Base-by-base conservation (phyloP, 2,329 filamentous ascomycete genomes). In the Penicillium aurantiogriseum region DNA sequence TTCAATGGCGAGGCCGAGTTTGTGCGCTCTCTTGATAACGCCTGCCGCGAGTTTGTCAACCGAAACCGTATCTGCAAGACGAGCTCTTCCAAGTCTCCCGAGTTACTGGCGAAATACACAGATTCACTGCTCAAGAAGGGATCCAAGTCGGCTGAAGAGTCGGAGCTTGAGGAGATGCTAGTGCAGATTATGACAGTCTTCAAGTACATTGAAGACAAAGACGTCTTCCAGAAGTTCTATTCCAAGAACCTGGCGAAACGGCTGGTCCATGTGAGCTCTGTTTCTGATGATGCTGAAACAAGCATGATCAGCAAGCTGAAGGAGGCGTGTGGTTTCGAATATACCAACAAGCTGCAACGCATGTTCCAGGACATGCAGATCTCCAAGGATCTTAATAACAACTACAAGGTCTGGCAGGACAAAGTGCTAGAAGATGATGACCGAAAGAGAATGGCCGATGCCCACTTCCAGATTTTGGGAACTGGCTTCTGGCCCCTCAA, bases 361-460 rank as follows among this genome's bases (percentile, higher is more conserved):
- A 99, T 99, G 94, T 99, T 97, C 84, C 93, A 97, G 75, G 94
- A 99, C 72, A 97, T 99, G 81, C 94, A 99, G 75, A 96, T 96
- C 50, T 97, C 93, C 63, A 97, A 97, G 78, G 94, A 99, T 77
- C 84, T 99, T 46, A 99, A 99, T 76, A 84, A 85, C 47, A 88
- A 88, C 31, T 99, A 95, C 81, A 89, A 90, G 69, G 90, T 92
- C 36, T 89, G 84, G 74, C 87, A 92, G 67, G 79, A 83, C 11
- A 83, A 83, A 66, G 80, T 81, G n/a, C 82, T 91, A 40, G 85
- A 86, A 58, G 83, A 83, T 44, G 79, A 86, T 17, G 84, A 87
- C 51, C 77, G 81, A 53, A 91, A 90, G 79, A 85, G 84, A 46
- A 80, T 87, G 21, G 81, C 92, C 39, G 94, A 99, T 71, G 91